phyloP scores from a whole-genome alignment of 495 filamentous ascomycete species.

The Schizothecium vesticola region DNA sequence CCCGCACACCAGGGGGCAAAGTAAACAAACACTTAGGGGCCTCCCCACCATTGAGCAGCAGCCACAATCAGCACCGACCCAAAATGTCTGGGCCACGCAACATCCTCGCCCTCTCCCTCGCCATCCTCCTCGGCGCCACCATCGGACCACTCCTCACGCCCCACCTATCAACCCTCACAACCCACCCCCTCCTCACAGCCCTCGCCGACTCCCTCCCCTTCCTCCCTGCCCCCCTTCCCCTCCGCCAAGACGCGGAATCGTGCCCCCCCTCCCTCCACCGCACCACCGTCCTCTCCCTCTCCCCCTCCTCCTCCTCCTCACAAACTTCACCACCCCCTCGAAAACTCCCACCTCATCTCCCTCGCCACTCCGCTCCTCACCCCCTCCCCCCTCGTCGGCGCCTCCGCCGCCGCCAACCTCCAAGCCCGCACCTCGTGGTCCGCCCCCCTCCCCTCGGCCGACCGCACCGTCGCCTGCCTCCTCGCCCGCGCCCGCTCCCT shows the following conservation, averaged over 20 bases:
- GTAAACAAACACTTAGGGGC: neutral
- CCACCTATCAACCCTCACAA: neutral
- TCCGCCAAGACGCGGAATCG: neutral
- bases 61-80: neutral
- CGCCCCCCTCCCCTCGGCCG: slow-evolving; percentile 30
- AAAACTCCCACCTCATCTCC: slow-evolving; percentile 26
- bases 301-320: slow-evolving; percentile 37
- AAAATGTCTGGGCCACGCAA: neutral
- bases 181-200: neutral
- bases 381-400: slow-evolving; percentile 32
- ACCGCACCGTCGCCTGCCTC: slow-evolving; percentile 31
- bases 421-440: slow-evolving; percentile 35
- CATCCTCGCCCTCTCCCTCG: slow-evolving; percentile 1
- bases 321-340: slow-evolving; percentile 29
- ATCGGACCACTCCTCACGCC: slow-evolving; percentile 7
- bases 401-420: slow-evolving; percentile 15
- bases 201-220: slow-evolving; percentile 16
- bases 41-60: neutral
- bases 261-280: slow-evolving; percentile 32
- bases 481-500: slow-evolving; percentile 33
- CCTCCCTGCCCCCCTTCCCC: neutral
- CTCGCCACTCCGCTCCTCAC: slow-evolving; percentile 25
- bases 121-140: slow-evolving; percentile 8
- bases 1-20: neutral
- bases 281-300: slow-evolving; percentile 35